Evolutionary conservation across 106 monocot species (phyloP).

Genomic region (Iris macrosiphon): DNA sequence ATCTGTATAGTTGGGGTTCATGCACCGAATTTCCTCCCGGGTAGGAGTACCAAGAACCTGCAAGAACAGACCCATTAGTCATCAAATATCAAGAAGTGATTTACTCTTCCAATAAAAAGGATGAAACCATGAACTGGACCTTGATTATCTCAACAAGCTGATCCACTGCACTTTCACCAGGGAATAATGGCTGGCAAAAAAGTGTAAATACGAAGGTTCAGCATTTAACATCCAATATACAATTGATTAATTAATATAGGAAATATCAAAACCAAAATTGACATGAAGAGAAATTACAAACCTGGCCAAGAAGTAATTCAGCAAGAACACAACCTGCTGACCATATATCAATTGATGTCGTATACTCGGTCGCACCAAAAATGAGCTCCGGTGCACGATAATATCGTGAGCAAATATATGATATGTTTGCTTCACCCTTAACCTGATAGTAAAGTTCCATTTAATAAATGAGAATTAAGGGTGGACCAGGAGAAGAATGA

Average conservation of each 20-base stretch:
- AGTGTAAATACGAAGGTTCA: background rate
- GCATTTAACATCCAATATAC: too few species aligned
- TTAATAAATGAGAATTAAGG: too few species aligned
- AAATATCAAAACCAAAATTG: background rate
- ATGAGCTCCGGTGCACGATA: slow-evolving; percentile 94
- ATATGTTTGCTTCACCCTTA: slow-evolving; percentile 91
- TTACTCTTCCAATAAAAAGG: background rate
- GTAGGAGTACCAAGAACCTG: slow-evolving; percentile 96
- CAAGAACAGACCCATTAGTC: background rate
- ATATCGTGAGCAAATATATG: slow-evolving; percentile 91
- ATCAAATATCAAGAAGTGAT: background rate
- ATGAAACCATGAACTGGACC: slow-evolving; percentile 19
- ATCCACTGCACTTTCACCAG: slow-evolving; percentile 79
- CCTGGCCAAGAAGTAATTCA: slow-evolving; percentile 90
- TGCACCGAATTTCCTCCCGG: slow-evolving; percentile 85
- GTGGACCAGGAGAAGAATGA: too few species aligned
- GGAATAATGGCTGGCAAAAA: slow-evolving; percentile 63
- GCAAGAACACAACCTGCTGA: slow-evolving; percentile 95
- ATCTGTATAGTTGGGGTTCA: slow-evolving; percentile 92
- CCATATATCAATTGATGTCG: slow-evolving; percentile 91
- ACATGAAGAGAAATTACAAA: slow-evolving; percentile 10
- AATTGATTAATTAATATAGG: too few species aligned
- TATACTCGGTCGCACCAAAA: slow-evolving; percentile 88
- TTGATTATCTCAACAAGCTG: slow-evolving; percentile 95
- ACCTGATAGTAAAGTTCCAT: slow-evolving; percentile 27